phyloP scores from a whole-genome alignment of 2,329 filamentous ascomycete species.

The Botryosphaeria dothidea region DNA sequence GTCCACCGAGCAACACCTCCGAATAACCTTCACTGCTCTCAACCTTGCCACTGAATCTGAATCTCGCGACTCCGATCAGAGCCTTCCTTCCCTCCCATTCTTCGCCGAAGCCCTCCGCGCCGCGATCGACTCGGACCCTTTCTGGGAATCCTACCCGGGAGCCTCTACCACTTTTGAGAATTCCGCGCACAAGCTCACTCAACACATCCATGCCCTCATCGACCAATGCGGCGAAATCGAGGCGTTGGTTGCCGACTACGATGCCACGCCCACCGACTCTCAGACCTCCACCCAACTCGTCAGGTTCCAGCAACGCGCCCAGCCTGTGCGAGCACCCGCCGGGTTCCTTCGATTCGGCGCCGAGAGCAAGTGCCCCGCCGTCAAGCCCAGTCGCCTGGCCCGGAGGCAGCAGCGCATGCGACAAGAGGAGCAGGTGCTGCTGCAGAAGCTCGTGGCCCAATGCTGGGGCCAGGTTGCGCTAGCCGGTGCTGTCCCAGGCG shows the following conservation, averaged over 20 bases:
- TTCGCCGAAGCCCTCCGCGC: conserved; percentile 37
- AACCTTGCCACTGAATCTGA: conserved; percentile 43
- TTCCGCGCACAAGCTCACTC: conserved; percentile 44
- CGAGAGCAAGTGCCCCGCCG: conserved; percentile 16
- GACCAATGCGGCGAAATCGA: conserved; percentile 45
- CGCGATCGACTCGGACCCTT: conserved; percentile 43
- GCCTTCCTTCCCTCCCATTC: conserved; percentile 21
- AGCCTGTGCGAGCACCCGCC: conserved; percentile 1
- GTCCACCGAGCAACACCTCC: conserved; percentile 50
- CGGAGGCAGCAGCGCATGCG: conserved; percentile 47
- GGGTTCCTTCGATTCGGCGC: neutral
- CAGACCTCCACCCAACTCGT: conserved; percentile 19
- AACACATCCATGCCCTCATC: conserved; percentile 49
- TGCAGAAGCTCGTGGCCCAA: conserved; percentile 44
- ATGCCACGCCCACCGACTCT: conserved; percentile 27
- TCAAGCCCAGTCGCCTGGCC: conserved; percentile 46
- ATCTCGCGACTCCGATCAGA: conserved; percentile 34
- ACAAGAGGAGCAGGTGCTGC: conserved; percentile 45
- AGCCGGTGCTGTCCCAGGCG: neutral
- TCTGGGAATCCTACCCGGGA: conserved; percentile 42
- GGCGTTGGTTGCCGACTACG: conserved; percentile 33
- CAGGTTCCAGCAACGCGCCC: conserved; percentile 1
- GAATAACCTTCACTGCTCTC: conserved; percentile 49
- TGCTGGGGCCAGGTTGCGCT: conserved; percentile 40
- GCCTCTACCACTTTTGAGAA: conserved; percentile 46